A percentile compares a stretch with the other conserved stretches of the same genome.
Conservation (phyloP, 257 asterid genomes). For the Fraxinus pennsylvanica region DNA sequence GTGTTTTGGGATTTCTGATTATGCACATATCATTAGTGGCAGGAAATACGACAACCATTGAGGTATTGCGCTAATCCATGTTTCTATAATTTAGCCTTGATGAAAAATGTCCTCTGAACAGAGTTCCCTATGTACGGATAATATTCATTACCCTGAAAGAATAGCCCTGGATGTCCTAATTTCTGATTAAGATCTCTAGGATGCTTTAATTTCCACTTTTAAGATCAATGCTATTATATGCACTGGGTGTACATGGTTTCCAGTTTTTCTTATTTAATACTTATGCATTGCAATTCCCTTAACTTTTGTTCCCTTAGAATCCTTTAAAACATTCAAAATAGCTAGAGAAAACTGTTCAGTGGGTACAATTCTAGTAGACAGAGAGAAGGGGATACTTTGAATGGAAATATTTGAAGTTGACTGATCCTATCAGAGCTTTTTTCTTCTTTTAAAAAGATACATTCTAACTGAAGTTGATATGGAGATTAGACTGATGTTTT, state of each 20-base stretch:
- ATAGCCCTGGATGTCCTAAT: slow-evolving; percentile 12
- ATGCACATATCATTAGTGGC: slow-evolving; percentile 93
- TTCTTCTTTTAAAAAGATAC: slow-evolving; percentile 2
- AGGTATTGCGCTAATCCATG: slow-evolving; percentile 50
- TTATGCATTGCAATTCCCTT: not conserved
- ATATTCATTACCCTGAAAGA: slow-evolving; percentile 12
- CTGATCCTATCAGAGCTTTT: slow-evolving; percentile 1
- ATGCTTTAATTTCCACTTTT: slow-evolving; percentile 18
- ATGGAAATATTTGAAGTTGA: not conserved
- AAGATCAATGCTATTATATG: slow-evolving; percentile 4
- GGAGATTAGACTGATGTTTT: slow-evolving; percentile 24
- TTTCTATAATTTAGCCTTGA: slow-evolving; percentile 18
- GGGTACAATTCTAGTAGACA: not conserved
- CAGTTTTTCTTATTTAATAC: not conserved
- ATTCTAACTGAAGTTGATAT: slow-evolving; percentile 12
- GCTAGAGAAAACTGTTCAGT: not conserved
- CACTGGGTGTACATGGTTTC: not conserved
- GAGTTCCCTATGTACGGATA: not conserved
- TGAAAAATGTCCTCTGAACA: not conserved
- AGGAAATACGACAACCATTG: slow-evolving; percentile 93
- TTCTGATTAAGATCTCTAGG: slow-evolving; percentile 6
- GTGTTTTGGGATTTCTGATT: slow-evolving; percentile 93
- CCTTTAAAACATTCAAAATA: slow-evolving; percentile 1
- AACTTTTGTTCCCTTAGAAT: slow-evolving; percentile 4
- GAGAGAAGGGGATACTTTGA: not conserved